Percentiles rank a stretch among this genome's conserved stretches.
Conservation (phyloP, 2,329 filamentous ascomycete genomes). For the Aspergillus pseudotamarii region DNA sequence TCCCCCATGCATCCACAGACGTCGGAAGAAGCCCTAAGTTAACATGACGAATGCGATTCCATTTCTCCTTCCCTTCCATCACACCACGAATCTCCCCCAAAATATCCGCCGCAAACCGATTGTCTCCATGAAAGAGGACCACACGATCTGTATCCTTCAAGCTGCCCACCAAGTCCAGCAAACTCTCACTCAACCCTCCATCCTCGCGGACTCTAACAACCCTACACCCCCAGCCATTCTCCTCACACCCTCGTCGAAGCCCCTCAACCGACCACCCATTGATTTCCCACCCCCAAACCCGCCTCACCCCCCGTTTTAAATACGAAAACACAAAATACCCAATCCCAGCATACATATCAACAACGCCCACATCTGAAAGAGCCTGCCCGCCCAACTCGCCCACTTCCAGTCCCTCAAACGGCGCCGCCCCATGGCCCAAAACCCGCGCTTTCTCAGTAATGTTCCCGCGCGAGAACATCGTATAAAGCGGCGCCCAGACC, state of each 20-base stretch:
- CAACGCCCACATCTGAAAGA: conserved; percentile 42
- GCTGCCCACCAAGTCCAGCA: conserved; percentile 36
- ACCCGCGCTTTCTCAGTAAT: conserved; percentile 84
- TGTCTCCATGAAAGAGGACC: conserved; percentile 71
- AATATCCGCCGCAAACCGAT: conserved; percentile 55
- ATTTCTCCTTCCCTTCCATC: conserved; percentile 35
- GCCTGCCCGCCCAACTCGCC: conserved; percentile 25
- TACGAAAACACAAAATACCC: conserved; percentile 94
- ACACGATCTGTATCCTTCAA: conserved; percentile 56
- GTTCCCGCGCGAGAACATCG: conserved; percentile 94
- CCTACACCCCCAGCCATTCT: conserved; percentile 66
- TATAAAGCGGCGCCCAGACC: conserved; percentile 84
- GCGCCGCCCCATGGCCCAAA: conserved; percentile 49
- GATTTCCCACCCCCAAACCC: conserved; percentile 84
- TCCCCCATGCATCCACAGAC: conserved; percentile 53
- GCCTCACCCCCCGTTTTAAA: conserved; percentile 65
- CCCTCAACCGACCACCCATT: conserved; percentile 89
- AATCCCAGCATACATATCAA: conserved; percentile 90
- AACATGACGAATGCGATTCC: conserved; percentile 55
- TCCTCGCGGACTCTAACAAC: conserved; percentile 53
- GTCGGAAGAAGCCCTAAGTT: conserved; percentile 62
- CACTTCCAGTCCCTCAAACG: conserved; percentile 39
- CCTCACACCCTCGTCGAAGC: conserved; percentile 71
- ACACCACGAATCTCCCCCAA: conserved; percentile 35
- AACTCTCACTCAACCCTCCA: conserved; percentile 20